A percentile compares a stretch with the other conserved stretches of the same genome.
Conservation (phyloP, 2,329 filamentous ascomycete genomes). For the Fusarium concolor region DNA sequence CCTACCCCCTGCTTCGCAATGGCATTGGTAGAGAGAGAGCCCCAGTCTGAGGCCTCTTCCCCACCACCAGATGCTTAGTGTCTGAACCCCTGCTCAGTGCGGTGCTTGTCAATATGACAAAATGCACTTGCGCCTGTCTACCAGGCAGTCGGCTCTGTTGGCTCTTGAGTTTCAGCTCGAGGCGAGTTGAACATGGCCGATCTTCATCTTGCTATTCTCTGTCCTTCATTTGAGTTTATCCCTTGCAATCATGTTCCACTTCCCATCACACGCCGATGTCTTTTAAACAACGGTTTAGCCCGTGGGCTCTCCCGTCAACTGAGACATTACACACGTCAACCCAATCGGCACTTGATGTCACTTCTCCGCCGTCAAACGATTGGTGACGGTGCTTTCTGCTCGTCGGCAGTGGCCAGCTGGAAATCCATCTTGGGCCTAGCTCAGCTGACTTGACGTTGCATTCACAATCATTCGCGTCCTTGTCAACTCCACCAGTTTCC, state of each 20-base stretch:
- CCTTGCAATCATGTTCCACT: conserved; percentile 59
- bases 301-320: conserved; percentile 36
- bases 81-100: conserved; percentile 29
- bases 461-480: conserved; percentile 8
- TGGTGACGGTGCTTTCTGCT: conserved; percentile 37
- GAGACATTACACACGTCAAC: conserved; percentile 42
- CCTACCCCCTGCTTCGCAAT: conserved; percentile 28
- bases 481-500: conserved; percentile 27
- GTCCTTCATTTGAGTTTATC: conserved; percentile 46
- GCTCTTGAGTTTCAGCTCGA: conserved; percentile 22
- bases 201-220: conserved; percentile 26
- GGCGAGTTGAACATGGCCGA: conserved; percentile 29
- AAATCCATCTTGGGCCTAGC: conserved; percentile 37
- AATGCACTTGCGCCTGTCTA: conserved; percentile 25
- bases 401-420: conserved; percentile 41
- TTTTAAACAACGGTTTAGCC: conserved; percentile 34
- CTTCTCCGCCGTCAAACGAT: conserved; percentile 36
- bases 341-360: conserved; percentile 33
- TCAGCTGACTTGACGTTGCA: conserved; percentile 26
- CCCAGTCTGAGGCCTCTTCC: conserved; percentile 38
- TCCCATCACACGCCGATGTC: conserved; percentile 13
- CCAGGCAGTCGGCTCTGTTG: conserved; percentile 27
- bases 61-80: conserved; percentile 38
- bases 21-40: conserved; percentile 34
- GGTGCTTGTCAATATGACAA: conserved; percentile 17